A percentile compares a stretch with the other conserved stretches of the same genome.
These are phyloP conservation scores for Talaromyces sp. DNA, from an alignment of 2,329 filamentous ascomycete species.

Conservation along the genomic window DNA sequence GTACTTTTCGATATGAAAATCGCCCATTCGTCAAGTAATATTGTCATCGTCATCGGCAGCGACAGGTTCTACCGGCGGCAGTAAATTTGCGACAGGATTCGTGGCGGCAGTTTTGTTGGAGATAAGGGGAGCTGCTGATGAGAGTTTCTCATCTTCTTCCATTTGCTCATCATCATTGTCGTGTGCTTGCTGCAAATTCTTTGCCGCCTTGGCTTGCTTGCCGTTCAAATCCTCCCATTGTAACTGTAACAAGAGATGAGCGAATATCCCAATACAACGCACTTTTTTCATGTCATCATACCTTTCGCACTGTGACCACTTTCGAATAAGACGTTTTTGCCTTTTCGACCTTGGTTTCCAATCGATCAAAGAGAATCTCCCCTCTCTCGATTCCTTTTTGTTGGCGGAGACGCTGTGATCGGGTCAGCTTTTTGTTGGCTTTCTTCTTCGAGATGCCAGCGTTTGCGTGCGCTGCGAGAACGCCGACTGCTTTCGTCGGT, in stretches of 20 bases:
- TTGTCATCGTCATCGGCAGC: conserved; percentile 40
- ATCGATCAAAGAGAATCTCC: conserved; percentile 52
- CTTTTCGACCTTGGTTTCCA: conserved; percentile 54
- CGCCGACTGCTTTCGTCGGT: conserved; percentile 41
- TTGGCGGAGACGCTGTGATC: conserved; percentile 52
- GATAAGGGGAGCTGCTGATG: not conserved
- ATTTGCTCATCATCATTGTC: conserved; percentile 50
- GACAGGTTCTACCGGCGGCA: conserved; percentile 25
- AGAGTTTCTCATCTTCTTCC: conserved; percentile 27
- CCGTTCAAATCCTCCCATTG: conserved; percentile 43
- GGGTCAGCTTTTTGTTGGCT: conserved; percentile 47
- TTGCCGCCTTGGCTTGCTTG: conserved; percentile 29
- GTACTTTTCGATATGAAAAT: not conserved
- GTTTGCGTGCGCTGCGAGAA: conserved; percentile 48
- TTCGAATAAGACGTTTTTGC: conserved; percentile 45
- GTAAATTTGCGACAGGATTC: conserved; percentile 20
- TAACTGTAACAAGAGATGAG: conserved; percentile 24
- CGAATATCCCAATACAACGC: not conserved
- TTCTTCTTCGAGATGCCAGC: conserved; percentile 54
- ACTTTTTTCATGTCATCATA: conserved; percentile 20
- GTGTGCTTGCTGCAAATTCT: conserved; percentile 45
- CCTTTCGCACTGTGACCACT: conserved; percentile 41
- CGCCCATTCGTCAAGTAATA: conserved; percentile 38
- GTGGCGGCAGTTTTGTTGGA: not conserved
- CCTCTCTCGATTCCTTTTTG: conserved; percentile 55